Conservation (phyloP, 2,329 filamentous ascomycete genomes). For the Colletotrichum cordylinicola region DNA sequence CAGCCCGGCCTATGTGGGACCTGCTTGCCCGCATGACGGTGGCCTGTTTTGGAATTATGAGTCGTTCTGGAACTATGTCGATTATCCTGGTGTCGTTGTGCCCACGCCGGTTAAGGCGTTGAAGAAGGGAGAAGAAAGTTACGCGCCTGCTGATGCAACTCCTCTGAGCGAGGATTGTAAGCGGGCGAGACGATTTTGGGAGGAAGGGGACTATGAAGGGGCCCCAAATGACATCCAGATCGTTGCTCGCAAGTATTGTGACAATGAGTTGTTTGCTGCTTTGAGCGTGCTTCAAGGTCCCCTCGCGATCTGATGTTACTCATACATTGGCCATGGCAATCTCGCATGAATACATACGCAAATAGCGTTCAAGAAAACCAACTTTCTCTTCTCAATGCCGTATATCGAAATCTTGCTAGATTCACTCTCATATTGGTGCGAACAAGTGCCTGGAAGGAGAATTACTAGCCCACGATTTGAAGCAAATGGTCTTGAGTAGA, state of each 20-base stretch:
- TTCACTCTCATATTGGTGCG: not conserved
- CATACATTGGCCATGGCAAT: no score
- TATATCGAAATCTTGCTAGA: not conserved
- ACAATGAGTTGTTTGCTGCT: conserved; percentile 38
- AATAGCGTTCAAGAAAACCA: no score
- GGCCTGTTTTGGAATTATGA: conserved; percentile 40
- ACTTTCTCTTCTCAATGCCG: not conserved
- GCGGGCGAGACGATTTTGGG: conserved; percentile 37
- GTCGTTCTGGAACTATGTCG: conserved; percentile 41
- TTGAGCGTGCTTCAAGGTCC: not conserved
- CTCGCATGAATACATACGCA: no score
- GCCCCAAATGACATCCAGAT: conserved; percentile 45
- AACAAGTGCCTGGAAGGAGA: not conserved
- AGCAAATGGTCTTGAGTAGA: not conserved
- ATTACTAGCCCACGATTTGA: not conserved
- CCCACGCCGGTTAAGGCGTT: conserved; percentile 37
- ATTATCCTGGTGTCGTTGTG: conserved; percentile 39
- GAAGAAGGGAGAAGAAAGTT: conserved; percentile 30
- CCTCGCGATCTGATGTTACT: not conserved
- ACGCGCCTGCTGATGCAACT: conserved; percentile 17
- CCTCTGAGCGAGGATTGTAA: conserved; percentile 35
- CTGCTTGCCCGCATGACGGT: conserved; percentile 41
- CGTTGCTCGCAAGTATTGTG: conserved; percentile 36
- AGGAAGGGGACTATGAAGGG: conserved; percentile 34
- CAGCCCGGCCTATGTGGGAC: conserved; percentile 40